Conservation (phyloP, 106 monocot species). For the Dendrobium officinale region DNA sequence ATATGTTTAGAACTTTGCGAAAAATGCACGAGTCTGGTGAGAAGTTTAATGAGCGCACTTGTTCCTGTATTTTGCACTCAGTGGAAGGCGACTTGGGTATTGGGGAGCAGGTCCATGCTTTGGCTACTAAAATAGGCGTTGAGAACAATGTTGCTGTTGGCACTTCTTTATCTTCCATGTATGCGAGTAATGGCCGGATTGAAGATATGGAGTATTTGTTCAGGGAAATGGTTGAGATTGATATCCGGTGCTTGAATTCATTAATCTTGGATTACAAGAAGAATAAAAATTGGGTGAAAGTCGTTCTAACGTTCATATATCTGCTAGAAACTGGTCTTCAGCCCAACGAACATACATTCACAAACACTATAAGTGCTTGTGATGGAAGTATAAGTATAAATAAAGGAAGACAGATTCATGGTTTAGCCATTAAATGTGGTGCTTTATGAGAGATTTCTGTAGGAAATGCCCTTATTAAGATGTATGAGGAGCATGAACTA, state of each 20-base stretch:
- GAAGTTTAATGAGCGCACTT: constrained; percentile 16
- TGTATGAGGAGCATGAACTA: constrained; percentile 16
- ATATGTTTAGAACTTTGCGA: neutral
- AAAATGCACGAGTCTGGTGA: constrained; percentile 13
- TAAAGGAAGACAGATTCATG: constrained; percentile 13
- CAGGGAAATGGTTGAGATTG: constrained; percentile 4
- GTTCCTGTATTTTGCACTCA: constrained; percentile 4
- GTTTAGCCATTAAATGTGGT: constrained; percentile 16
- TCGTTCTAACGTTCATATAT: constrained; percentile 1
- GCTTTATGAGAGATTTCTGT: constrained; percentile 10
- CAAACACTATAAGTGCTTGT: constrained; percentile 10
- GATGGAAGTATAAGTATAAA: neutral
- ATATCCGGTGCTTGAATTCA: constrained; percentile 18
- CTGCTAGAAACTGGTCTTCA: constrained; percentile 6
- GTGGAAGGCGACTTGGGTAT: neutral
- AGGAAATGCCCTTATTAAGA: constrained; percentile 9
- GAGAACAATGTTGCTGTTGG: constrained; percentile 5
- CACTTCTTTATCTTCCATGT: constrained; percentile 13
- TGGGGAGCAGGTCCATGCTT: constrained; percentile 10
- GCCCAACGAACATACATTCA: constrained; percentile 16
- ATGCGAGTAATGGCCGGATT: constrained; percentile 2
- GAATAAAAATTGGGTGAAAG: neutral
- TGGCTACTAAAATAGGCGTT: neutral
- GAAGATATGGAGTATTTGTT: constrained; percentile 5
- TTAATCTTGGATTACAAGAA: constrained; percentile 16